Base-by-base conservation (phyloP, 2,329 filamentous ascomycete species). In the Epichloe amarillans region DNA sequence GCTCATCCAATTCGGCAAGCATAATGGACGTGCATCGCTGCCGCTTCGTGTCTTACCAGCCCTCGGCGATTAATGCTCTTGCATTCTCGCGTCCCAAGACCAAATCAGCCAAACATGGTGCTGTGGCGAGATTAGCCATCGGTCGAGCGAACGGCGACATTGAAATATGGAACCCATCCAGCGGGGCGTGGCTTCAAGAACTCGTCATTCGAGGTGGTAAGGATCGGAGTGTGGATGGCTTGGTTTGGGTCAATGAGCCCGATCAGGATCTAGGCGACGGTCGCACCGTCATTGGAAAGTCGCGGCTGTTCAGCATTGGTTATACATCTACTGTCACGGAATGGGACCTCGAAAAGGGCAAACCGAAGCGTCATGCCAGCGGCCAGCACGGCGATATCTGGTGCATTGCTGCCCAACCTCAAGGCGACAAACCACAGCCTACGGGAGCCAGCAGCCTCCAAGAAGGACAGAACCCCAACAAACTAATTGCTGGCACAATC, bases 321-420 rank as follows among this genome's bases (percentile, higher is more conserved):
- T 95, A 93, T 65, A 95, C 90, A 19, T 88, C 86, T 49, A 86
- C 84, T 23, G 82, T 98, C 45, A 96, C 90, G 0, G 93, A 98
- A 68, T 98, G 93, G 93, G 86, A 97, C 69, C 73, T 98, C 23
- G 80, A 82, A 57, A 85, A 82, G 55, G 88, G 87, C 14, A 75
- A 80, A 51, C 86, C 89, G 11, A 79, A 84, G 68, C 80, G 85
- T 53, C 86, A 94, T 66, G 88, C 88, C 17, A 89, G 86, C 60
- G 93, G 91, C 44, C 94, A 94, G 66, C 88, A 95, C 66, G 90
- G 89, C 57, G 90, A 96, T 62, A 91, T 97, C 54, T 98, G 93
- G 93, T 97, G 91, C 69, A 79, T 98, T 60, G 88, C 87, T 52
- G 86, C 84, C 14, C 91, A 96, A 68, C 93, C 91, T 3, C 72